Percentiles rank a stretch among this genome's conserved stretches.
These are phyloP conservation scores for Carex pumila DNA, from an alignment of 176 grass and related monocot species.

Conservation along the genomic window DNA sequence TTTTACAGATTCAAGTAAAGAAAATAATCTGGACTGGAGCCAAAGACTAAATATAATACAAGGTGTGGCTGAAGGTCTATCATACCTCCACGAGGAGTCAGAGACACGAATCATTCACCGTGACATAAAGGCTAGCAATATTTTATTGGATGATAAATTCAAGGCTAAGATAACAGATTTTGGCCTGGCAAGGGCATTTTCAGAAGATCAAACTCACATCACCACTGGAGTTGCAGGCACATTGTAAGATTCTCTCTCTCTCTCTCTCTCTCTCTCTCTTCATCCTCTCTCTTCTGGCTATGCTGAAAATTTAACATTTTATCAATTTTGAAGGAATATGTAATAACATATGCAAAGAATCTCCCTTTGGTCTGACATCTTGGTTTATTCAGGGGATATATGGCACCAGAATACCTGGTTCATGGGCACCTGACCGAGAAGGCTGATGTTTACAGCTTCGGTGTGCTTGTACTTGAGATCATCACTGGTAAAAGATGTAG, in stretches of 20 bases:
- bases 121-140: constrained; percentile 92
- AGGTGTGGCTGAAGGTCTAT: constrained; percentile 78
- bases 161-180: constrained; percentile 88
- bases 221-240: constrained; percentile 79
- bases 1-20: constrained; percentile 44
- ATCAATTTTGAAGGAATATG: background rate
- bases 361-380: background rate
- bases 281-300: background rate
- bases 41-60: constrained; percentile 57
- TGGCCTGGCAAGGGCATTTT: constrained; percentile 69
- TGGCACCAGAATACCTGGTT: constrained; percentile 82
- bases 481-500: constrained; percentile 66
- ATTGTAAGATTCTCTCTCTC: constrained; percentile 31
- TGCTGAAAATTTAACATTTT: background rate
- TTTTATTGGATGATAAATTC: constrained; percentile 75
- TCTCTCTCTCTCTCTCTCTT: background rate
- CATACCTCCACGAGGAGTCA: constrained; percentile 75
- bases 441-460: constrained; percentile 79
- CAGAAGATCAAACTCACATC: constrained; percentile 65
- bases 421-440: constrained; percentile 77
- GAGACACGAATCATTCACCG: constrained; percentile 76
- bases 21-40: constrained; percentile 50
- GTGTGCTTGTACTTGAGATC: constrained; percentile 67
- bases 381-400: constrained; percentile 63
- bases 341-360: background rate